A percentile compares a stretch with the other conserved stretches of the same genome.
phyloP scores from a whole-genome alignment of 345 rosid species.

The Boechera stricta region DNA sequence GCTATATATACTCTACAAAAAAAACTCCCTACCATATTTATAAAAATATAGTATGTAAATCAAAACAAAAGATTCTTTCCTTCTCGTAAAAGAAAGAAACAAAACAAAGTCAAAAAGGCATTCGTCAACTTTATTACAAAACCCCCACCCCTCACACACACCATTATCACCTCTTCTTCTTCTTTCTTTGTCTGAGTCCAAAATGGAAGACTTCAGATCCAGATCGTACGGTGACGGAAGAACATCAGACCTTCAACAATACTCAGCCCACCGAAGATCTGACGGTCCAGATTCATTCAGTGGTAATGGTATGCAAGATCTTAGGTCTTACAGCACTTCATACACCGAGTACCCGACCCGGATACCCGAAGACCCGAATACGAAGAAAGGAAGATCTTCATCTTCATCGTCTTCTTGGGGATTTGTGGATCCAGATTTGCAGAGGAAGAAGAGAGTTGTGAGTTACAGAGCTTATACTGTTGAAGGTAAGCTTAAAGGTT shows the following conservation, averaged over 20 bases:
- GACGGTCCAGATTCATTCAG: conserved; percentile 41
- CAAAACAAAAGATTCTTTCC: conserved; percentile 38
- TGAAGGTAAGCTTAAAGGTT: conserved; percentile 78
- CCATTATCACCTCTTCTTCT: background rate
- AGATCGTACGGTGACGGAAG: conserved; percentile 58
- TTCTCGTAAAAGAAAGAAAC: conserved; percentile 45
- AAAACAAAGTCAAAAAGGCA: conserved; percentile 25
- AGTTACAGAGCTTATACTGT: conserved; percentile 70
- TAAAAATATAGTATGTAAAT: background rate
- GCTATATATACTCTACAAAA: background rate
- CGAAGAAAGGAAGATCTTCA: conserved; percentile 56
- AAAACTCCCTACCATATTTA: background rate
- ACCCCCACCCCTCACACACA: background rate
- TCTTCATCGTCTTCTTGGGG: conserved; percentile 63
- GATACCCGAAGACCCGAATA: conserved; percentile 46
- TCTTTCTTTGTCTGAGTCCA: background rate
- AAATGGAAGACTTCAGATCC: conserved; percentile 79
- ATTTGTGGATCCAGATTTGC: conserved; percentile 66
- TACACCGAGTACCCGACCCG: conserved; percentile 48
- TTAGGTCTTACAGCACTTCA: conserved; percentile 65
- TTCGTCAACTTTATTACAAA: conserved; percentile 39
- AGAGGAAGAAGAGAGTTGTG: conserved; percentile 74
- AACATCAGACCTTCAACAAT: conserved; percentile 47
- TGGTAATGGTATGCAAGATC: conserved; percentile 59
- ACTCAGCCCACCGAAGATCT: conserved; percentile 21